Conservation (phyloP, 345 rosid genomes). For the Kandelia obovata region DNA sequence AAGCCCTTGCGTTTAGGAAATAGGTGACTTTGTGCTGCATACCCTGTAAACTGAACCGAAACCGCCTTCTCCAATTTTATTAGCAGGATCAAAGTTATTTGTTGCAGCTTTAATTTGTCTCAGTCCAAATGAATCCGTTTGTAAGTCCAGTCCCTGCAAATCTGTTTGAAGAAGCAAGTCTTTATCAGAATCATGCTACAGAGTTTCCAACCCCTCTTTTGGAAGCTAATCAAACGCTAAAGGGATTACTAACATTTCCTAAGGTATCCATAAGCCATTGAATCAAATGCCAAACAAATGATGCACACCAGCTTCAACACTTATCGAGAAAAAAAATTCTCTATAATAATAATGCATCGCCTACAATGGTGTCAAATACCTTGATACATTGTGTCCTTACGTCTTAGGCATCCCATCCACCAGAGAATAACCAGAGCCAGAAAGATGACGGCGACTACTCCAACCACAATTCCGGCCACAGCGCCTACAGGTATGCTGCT, state of each 20-base stretch:
- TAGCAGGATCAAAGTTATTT: constrained; percentile 25
- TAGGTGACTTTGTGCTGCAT: not conserved
- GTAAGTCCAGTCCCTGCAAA: constrained; percentile 17
- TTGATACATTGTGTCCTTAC: not conserved
- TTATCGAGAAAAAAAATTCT: too few relatives aligned
- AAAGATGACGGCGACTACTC: not conserved
- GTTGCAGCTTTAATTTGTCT: constrained; percentile 23
- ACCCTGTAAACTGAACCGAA: constrained; percentile 38
- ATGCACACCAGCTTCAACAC: too few relatives aligned
- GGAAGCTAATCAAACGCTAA: too few relatives aligned
- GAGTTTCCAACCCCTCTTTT: too few relatives aligned
- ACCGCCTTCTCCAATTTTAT: constrained; percentile 42
- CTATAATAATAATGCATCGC: too few relatives aligned
- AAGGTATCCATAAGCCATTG: too few relatives aligned
- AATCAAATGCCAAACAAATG: too few relatives aligned
- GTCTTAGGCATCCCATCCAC: constrained; percentile 7
- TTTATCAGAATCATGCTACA: too few relatives aligned
- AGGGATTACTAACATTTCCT: too few relatives aligned
- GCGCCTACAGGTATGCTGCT: constrained; percentile 6
- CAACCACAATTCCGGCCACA: constrained; percentile 9
- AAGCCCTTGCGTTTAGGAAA: not conserved
- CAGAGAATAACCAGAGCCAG: constrained; percentile 1
- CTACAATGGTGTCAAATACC: not conserved
- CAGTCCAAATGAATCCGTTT: constrained; percentile 16
- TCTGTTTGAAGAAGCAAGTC: too few relatives aligned